Percentiles rank a stretch among this genome's conserved stretches.
Evolutionary conservation across 2,329 filamentous ascomycete species (phyloP).

Genomic region (Xylariaceae sp.): DNA sequence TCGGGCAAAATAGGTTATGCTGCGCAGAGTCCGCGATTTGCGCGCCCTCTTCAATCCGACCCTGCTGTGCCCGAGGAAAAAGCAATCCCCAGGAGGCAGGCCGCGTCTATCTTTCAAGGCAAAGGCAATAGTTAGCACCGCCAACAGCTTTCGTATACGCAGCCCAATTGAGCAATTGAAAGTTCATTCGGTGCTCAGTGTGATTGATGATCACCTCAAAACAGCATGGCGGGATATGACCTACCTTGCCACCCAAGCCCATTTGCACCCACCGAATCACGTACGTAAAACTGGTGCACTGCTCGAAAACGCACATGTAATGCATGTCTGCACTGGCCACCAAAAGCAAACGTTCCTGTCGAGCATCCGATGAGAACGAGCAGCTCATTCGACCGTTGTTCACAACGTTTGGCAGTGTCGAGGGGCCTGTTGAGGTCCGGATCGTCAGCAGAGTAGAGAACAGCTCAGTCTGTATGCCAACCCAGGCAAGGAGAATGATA

Average conservation of each 20-base stretch:
- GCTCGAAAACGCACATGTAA: constrained; percentile 3
- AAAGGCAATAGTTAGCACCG: not conserved
- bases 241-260: constrained; percentile 1
- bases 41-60: constrained; percentile 3
- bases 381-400: not conserved
- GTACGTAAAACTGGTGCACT: not conserved
- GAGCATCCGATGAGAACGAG: not conserved
- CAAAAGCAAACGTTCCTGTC: not conserved
- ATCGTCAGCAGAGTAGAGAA: not conserved
- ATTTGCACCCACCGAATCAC: constrained; percentile 1
- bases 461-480: not conserved
- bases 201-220: constrained; percentile 7
- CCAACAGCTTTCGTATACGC: not conserved
- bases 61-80: constrained; percentile 10
- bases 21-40: not conserved
- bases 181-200: not conserved
- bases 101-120: not conserved
- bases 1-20: not conserved
- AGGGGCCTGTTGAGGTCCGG: constrained; percentile 2
- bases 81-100: constrained; percentile 5
- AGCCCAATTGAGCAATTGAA: constrained; percentile 6
- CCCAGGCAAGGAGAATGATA: not conserved
- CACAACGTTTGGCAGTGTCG: not conserved
- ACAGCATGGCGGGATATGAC: constrained; percentile 3
- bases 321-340: constrained; percentile 10